Evolutionary conservation across 106 monocot genomes (phyloP).

Genomic region (Dendrobium officinale): DNA sequence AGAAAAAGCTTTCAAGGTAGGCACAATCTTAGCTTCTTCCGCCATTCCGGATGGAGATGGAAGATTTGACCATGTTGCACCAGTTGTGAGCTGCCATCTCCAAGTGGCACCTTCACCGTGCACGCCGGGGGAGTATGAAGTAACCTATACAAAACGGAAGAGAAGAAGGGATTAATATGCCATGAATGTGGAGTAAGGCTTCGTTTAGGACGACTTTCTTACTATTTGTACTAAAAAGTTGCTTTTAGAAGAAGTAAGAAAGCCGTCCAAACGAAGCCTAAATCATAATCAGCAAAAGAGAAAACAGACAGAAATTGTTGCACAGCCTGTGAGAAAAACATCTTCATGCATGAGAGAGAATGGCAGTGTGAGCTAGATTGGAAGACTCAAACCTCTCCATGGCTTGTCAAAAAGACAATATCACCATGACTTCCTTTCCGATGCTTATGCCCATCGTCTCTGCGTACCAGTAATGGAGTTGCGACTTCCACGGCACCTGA

Average conservation of each 20-base stretch:
- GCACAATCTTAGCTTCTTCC: conserved; percentile 59
- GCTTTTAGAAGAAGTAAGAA: too few relatives aligned
- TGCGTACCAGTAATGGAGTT: conserved; percentile 65
- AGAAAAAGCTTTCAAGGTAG: conserved; percentile 60
- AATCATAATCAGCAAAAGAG: background rate
- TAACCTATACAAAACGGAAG: conserved; percentile 41
- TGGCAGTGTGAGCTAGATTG: background rate
- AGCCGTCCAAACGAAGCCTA: too few relatives aligned
- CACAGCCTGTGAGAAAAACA: background rate
- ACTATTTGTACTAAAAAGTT: too few relatives aligned
- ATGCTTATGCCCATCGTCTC: conserved; percentile 74
- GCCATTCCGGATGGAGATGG: conserved; percentile 71
- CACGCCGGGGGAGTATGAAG: conserved; percentile 79
- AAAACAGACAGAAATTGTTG: background rate
- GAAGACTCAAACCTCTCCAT: conserved; percentile 62
- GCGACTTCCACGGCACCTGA: conserved; percentile 58
- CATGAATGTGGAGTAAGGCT: background rate
- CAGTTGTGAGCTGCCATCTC: conserved; percentile 84
- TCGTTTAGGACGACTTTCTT: too few relatives aligned
- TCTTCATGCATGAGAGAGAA: background rate
- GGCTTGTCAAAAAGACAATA: conserved; percentile 74
- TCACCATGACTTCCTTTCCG: conserved; percentile 82
- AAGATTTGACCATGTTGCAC: conserved; percentile 87
- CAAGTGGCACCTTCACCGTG: conserved; percentile 81
- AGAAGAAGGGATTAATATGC: background rate